phyloP scores from a whole-genome alignment of 257 asterid species.

The Thymus mandschuricus region DNA sequence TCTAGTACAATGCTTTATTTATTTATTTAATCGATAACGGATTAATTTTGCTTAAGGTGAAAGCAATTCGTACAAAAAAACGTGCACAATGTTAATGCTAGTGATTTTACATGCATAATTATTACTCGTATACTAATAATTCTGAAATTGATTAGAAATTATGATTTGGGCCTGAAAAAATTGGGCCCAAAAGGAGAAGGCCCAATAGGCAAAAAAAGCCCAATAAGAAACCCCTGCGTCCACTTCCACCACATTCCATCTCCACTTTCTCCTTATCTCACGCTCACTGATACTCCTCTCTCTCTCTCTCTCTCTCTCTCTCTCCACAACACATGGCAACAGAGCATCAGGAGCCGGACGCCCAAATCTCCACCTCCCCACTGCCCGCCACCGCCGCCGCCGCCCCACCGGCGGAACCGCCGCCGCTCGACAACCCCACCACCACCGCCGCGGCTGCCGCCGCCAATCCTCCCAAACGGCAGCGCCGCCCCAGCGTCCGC shows the following conservation, averaged over 20 bases:
- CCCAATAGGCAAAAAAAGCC: too few species aligned
- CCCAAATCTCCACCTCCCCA: constrained; percentile 44
- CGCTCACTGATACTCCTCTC: constrained; percentile 24
- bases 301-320: constrained; percentile 33
- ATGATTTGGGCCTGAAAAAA: not conserved
- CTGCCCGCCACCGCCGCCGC: constrained; percentile 37
- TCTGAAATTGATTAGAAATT: too few species aligned
- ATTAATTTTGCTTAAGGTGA: constrained; percentile 7
- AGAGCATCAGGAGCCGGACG: constrained; percentile 65
- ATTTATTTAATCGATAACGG: not conserved
- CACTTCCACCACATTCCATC: constrained; percentile 28
- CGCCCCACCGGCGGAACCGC: constrained; percentile 44
- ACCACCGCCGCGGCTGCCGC: constrained; percentile 41
- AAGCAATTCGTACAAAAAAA: constrained; percentile 13
- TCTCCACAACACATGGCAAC: constrained; percentile 57
- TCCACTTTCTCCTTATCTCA: constrained; percentile 33
- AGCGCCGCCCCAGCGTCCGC: constrained; percentile 98
- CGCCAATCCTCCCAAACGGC: constrained; percentile 77
- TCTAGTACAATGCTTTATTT: too few species aligned
- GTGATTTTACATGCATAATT: not conserved
- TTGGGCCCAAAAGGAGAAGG: not conserved
- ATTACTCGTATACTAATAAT: too few species aligned
- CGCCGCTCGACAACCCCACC: constrained; percentile 44
- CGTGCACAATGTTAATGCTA: not conserved
- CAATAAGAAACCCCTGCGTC: constrained; percentile 10